Evolutionary conservation across 2,329 filamentous ascomycete genomes (phyloP).

Genomic region (Rachicladosporium sp.): DNA sequence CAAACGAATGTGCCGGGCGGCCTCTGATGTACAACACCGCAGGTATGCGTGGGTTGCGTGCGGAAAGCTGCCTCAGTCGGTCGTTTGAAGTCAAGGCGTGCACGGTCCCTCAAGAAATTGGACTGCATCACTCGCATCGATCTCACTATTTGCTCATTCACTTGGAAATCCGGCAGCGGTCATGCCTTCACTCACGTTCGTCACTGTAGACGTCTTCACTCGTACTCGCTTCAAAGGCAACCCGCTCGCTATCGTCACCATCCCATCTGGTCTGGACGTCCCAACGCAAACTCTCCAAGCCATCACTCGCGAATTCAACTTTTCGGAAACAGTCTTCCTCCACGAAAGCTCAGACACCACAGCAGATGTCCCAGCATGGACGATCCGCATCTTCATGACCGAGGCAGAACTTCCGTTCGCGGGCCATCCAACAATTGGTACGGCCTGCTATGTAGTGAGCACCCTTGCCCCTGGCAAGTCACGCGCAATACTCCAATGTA

Average conservation of each 20-base stretch:
- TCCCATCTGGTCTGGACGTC: conserved; percentile 24
- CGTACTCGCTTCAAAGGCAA: conserved; percentile 38
- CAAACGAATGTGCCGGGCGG: too few species aligned
- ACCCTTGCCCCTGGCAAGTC: conserved; percentile 15
- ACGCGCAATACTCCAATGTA: conserved; percentile 29
- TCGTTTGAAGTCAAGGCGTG: too few species aligned
- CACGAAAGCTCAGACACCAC: conserved; percentile 16
- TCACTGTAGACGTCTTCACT: conserved; percentile 37
- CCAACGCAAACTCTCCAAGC: conserved; percentile 40
- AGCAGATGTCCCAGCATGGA: conserved; percentile 24
- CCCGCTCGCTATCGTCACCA: conserved; percentile 42
- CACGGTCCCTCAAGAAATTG: too few species aligned
- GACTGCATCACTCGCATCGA: too few species aligned
- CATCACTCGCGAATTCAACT: conserved; percentile 46
- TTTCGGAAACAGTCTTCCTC: conserved; percentile 46
- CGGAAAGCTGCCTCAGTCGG: too few species aligned
- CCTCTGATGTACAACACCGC: too few species aligned
- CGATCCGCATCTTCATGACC: conserved; percentile 43
- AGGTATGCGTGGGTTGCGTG: too few species aligned
- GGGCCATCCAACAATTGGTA: conserved; percentile 45
- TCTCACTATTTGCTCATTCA: too few species aligned
- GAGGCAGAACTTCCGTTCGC: conserved; percentile 43
- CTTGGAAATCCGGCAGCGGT: too few species aligned
- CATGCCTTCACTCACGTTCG: conserved; percentile 13
- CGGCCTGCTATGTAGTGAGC: conserved; percentile 36